Evolutionary conservation across 495 filamentous ascomycete species (phyloP), one percentile per base, ranked within the genome.

Genomic region (Tuber aestivum): DNA sequence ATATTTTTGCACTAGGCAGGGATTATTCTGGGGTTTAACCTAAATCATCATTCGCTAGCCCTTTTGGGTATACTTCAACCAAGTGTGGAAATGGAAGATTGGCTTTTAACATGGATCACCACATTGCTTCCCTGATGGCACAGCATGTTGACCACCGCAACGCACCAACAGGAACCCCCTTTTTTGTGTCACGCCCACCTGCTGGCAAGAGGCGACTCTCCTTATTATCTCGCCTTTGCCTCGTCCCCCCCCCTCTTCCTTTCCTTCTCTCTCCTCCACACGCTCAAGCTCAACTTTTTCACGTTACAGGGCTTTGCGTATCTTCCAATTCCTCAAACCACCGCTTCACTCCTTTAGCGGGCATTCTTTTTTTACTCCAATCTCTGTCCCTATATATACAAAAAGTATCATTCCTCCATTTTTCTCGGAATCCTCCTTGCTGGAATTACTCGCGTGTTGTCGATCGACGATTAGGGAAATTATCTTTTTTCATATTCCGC

Each of bases 271-370:
- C 23, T 79, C 61, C 61, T 56, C 38, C 69, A 79, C 77, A 75
- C 78, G 72, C 78, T 78, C 78, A 61, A 79, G 73, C 76, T 65
- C 77, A 79, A 79, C 50, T 69, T 75, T 75, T 69, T 32, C 56
- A 65, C 56, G 69, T 73, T 74, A 68, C 65, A 74, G 75, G 75
- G 70, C 50, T 78, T 77, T 78, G 76, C 70, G 76, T 70, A 77
- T 32, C 56, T 78, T 78, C 56, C 20, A 69, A 73, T 74, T 78
- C 70, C 73, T 86, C 86, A 82, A 86, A 90, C 88, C 84, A 94
- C 93, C 92, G 93, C 93, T 95, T 94, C 93, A 95, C 91, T 96
- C 93, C 82, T 96, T 96, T 87, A 95, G 93, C 93, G 92, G 93
- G 91, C 92, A 91, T 87, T 95, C 92, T n/a, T 85, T 93, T 94